phyloP scores from a whole-genome alignment of 257 asterid genomes.

The Fraxinus pennsylvanica region DNA sequence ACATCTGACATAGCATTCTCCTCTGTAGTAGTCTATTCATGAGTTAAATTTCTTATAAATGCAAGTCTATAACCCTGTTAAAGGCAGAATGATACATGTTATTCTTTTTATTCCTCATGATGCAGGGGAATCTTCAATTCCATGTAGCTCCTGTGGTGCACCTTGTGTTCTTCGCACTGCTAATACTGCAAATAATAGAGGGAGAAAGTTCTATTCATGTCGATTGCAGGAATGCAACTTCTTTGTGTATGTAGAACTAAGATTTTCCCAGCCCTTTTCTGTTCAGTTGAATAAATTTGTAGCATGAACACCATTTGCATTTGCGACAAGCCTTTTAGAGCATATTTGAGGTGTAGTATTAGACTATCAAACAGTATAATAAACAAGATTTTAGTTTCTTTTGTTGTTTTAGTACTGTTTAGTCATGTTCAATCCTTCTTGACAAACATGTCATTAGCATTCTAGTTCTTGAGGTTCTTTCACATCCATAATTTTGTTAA shows the following conservation, averaged over 20 bases:
- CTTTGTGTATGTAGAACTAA: slow-evolving; percentile 67
- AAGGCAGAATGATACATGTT: slow-evolving; percentile 7
- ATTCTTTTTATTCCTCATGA: slow-evolving; percentile 19
- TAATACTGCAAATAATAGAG: slow-evolving; percentile 79
- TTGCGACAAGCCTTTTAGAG: slow-evolving; percentile 7
- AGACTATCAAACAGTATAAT: neutral
- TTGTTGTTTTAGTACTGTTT: neutral
- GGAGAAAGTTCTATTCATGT: slow-evolving; percentile 93
- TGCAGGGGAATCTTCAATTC: slow-evolving; percentile 71
- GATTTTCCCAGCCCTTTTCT: slow-evolving; percentile 20
- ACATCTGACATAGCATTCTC: slow-evolving; percentile 10
- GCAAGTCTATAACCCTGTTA: slow-evolving; percentile 1
- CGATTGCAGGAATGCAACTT: slow-evolving; percentile 77
- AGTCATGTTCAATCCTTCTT: neutral
- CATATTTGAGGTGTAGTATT: neutral
- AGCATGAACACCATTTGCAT: slow-evolving; percentile 15
- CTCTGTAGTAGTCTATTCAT: neutral
- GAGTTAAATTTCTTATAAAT: slow-evolving; percentile 4
- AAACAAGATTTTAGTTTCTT: neutral
- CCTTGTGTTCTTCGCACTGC: slow-evolving; percentile 81
- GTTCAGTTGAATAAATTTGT: neutral
- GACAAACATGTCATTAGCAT: neutral
- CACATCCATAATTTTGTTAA: slow-evolving; percentile 7
- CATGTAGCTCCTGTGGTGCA: slow-evolving; percentile 79
- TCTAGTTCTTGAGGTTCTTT: neutral